Evolutionary conservation across 2,329 filamentous ascomycete species (phyloP), one percentile per base, ranked within the genome.

Genomic region (Beauveria varroae): DNA sequence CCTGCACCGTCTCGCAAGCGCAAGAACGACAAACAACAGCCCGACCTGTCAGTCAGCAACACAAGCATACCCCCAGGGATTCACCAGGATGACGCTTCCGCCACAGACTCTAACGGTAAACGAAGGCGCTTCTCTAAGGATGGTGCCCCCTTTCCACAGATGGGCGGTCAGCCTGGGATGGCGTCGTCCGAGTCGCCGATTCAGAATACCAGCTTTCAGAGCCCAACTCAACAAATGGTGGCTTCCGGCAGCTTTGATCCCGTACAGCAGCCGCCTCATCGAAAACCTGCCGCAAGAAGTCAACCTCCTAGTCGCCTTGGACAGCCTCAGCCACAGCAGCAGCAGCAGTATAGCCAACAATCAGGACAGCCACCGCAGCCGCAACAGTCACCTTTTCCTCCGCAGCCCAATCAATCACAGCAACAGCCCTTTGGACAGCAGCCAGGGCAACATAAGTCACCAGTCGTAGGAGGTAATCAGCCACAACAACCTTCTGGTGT

Each of bases 401-500:
- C 28, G 3, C 54, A 43, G 41, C 14, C 50, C n/a, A 20, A 22
- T 14, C 58, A 60, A 12, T 18, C 43, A 7, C 59, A 61, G 34
- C 59, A 50, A 30, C 59, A 56, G 18, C 12, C 49, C 18, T 56
- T 55, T 28, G 18, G 28, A 28, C 59, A 61, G 26, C 46, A 51
- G n/a, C 30, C 41, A 43, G 58, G 58, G 16, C 58, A 61, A 52
- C 58, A 61, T 14, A 55, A 61, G 24, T 61, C 58, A 34, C 58
- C 58, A 20, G 16, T 55, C 6, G 28, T 49, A 10, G 58, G 60
- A 55, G 59, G 60, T 14, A 58, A 50, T 51, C 60, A 54, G 44
- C 43, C 62, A n/a, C 56, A 59, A 20, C 57, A 43, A n/a, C 41
- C 49, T 9, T 51, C 52, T 18, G 16, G 34, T 26, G 40, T 54